Conservation (phyloP, 306 rosid species). For the Crotalaria pallida region DNA sequence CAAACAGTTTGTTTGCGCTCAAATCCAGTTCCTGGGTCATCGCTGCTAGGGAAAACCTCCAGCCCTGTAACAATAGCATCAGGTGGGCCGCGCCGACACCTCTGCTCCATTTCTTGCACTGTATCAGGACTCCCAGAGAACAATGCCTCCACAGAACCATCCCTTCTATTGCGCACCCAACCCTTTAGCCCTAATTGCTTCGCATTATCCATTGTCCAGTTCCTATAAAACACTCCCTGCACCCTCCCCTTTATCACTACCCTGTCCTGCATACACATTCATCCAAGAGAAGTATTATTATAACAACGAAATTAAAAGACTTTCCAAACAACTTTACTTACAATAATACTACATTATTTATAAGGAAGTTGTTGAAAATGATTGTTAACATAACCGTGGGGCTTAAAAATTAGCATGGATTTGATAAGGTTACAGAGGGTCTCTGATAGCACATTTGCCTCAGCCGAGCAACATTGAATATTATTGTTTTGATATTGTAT, state of each 20-base stretch:
- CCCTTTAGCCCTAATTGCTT: constrained; percentile 35
- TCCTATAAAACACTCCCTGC: constrained; percentile 50
- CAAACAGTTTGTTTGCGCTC: constrained; percentile 55
- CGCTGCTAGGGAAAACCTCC: constrained; percentile 55
- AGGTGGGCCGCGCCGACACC: constrained; percentile 85
- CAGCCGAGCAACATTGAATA: too few relatives aligned
- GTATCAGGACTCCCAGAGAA: constrained; percentile 32
- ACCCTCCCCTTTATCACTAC: constrained; percentile 81
- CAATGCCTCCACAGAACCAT: constrained; percentile 46
- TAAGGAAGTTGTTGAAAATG: too few relatives aligned
- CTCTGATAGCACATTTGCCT: too few relatives aligned
- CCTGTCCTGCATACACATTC: constrained; percentile 58
- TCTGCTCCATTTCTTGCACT: constrained; percentile 66
- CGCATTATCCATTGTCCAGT: constrained; percentile 45
- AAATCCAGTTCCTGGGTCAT: constrained; percentile 48
- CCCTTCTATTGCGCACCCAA: constrained; percentile 46
- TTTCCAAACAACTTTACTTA: too few relatives aligned
- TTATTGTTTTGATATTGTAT: too few relatives aligned
- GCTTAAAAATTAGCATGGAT: too few relatives aligned
- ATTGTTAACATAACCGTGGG: too few relatives aligned
- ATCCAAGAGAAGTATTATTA: background rate
- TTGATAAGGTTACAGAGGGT: too few relatives aligned
- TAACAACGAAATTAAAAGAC: too few relatives aligned
- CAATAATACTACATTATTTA: too few relatives aligned
- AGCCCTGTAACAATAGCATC: constrained; percentile 70